These are phyloP conservation scores for Ogataea corticis DNA, from an alignment of 805 yeast genomes.

Conservation along the genomic window DNA sequence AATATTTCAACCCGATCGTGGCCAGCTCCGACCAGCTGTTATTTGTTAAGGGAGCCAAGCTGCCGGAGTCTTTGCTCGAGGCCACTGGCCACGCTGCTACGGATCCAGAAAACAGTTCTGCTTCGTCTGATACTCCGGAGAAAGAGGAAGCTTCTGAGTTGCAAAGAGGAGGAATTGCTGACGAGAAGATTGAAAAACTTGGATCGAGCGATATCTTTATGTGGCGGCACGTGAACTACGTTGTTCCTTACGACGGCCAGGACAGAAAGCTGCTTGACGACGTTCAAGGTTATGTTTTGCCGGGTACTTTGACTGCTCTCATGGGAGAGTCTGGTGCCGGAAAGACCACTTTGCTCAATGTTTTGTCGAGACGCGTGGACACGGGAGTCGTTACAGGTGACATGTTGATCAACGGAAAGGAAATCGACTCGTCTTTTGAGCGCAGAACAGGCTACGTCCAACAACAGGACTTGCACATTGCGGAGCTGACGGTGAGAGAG, in stretches of 20 bases:
- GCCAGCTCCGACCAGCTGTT: slow-evolving; percentile 36
- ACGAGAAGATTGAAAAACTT: slow-evolving; percentile 21
- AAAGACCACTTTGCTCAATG: slow-evolving; percentile 57
- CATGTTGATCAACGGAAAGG: slow-evolving; percentile 53
- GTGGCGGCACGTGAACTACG: slow-evolving; percentile 64
- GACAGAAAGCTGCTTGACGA: slow-evolving; percentile 43
- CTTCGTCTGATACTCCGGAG: slow-evolving; percentile 7
- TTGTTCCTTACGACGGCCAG: slow-evolving; percentile 48
- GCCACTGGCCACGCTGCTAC: slow-evolving; percentile 30
- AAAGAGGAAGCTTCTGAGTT: slow-evolving; percentile 18
- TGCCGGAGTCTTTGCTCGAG: slow-evolving; percentile 30
- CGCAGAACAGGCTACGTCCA: slow-evolving; percentile 59
- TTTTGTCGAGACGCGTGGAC: slow-evolving; percentile 50
- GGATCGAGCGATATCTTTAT: slow-evolving; percentile 51
- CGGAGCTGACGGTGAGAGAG: slow-evolving; percentile 53
- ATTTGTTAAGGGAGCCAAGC: slow-evolving; percentile 30
- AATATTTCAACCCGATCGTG: slow-evolving; percentile 31
- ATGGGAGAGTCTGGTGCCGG: slow-evolving; percentile 72
- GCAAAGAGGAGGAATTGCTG: slow-evolving; percentile 14
- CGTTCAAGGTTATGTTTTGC: slow-evolving; percentile 46
- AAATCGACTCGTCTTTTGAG: slow-evolving; percentile 48
- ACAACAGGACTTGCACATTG: slow-evolving; percentile 54
- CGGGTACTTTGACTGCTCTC: slow-evolving; percentile 59
- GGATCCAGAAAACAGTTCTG: slow-evolving; percentile 34
- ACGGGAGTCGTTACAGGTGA: slow-evolving; percentile 58